Percentiles rank a stretch among this genome's conserved stretches.
Conservation (phyloP, 441 rosid genomes). For the Populus hybrid region DNA sequence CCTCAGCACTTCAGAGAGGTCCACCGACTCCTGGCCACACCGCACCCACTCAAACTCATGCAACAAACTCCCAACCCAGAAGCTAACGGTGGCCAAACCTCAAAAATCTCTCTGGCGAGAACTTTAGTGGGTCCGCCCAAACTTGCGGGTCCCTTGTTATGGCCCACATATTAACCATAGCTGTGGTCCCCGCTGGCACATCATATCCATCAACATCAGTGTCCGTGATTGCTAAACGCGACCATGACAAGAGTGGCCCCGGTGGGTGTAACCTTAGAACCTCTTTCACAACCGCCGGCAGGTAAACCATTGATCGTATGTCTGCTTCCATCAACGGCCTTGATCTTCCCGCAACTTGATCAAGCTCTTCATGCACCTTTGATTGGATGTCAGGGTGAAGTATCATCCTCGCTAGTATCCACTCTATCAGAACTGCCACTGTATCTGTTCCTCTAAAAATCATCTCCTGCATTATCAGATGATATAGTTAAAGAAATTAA, state of each 20-base stretch:
- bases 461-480: conserved; percentile 38
- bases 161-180: conserved; percentile 79
- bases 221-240: conserved; percentile 48
- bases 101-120: conserved; percentile 48
- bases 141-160: conserved; percentile 47
- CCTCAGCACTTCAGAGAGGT: conserved; percentile 41
- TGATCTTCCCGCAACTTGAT: conserved; percentile 43
- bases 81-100: conserved; percentile 41
- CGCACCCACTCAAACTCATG: conserved; percentile 47
- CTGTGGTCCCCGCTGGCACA: conserved; percentile 52
- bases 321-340: conserved; percentile 35
- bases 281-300: conserved; percentile 50
- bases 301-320: conserved; percentile 31
- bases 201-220: conserved; percentile 38
- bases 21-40: conserved; percentile 28
- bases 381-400: conserved; percentile 52
- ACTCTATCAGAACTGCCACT: conserved; percentile 50
- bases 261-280: conserved; percentile 50
- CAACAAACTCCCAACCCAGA: conserved; percentile 45
- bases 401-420: conserved; percentile 62
- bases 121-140: conserved; percentile 44
- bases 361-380: conserved; percentile 46
- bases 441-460: conserved; percentile 66
- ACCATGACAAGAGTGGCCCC: conserved; percentile 33
- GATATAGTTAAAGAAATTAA: not conserved